phyloP scores from a whole-genome alignment of 2,329 filamentous ascomycete species.

The Ophiostoma piceae region DNA sequence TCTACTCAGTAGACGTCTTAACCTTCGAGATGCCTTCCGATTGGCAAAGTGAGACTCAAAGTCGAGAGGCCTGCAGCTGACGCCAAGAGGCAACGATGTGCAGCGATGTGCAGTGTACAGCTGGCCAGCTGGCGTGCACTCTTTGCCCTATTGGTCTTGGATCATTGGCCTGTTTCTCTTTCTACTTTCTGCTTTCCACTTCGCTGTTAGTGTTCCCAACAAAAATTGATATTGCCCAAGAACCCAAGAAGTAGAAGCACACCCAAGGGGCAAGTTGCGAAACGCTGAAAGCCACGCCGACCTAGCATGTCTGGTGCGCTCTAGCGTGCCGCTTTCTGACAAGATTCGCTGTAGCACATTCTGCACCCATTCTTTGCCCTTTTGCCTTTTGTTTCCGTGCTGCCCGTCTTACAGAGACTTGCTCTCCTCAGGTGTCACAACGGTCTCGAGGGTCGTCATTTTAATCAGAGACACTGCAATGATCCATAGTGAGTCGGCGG shows the following conservation, averaged over 20 bases:
- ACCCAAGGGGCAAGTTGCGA: not conserved
- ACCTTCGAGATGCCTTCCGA: not conserved
- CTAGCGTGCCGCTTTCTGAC: not conserved
- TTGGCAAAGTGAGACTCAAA: not conserved
- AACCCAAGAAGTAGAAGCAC: not conserved
- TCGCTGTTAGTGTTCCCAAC: not conserved
- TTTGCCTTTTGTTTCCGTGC: not conserved
- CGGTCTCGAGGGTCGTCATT: not conserved
- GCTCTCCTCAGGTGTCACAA: not conserved
- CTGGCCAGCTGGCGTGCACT: not conserved
- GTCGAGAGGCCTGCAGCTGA: not conserved
- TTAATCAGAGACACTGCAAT: slow-evolving; percentile 6
- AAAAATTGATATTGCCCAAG: not conserved
- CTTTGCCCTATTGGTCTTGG: not conserved
- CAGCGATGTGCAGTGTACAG: too few relatives aligned
- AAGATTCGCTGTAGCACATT: not conserved
- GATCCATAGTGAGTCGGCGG: not conserved
- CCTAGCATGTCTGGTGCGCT: not conserved
- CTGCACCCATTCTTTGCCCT: not conserved
- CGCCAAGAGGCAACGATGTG: not conserved
- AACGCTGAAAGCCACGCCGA: slow-evolving; percentile 1
- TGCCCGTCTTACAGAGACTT: not conserved
- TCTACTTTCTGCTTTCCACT: too few relatives aligned
- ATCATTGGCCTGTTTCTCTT: not conserved
- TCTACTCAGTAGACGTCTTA: too few relatives aligned